A percentile compares a stretch with the other conserved stretches of the same genome.
phyloP scores from a whole-genome alignment of 2,329 filamentous ascomycete species.

The Zarea fungicola region DNA sequence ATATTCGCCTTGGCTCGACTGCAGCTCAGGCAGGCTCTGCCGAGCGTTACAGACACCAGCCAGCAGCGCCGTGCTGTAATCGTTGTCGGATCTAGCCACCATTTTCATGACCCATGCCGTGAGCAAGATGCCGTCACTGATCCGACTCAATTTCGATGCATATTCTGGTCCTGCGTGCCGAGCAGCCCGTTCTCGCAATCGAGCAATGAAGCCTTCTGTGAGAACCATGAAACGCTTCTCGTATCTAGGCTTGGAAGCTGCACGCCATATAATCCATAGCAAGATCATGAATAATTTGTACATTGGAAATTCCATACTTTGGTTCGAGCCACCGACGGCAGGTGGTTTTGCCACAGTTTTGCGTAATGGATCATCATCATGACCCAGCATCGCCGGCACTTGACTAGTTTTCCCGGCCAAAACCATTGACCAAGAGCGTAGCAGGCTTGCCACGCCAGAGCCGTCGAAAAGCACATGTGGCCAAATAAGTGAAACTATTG shows the following conservation, averaged over 20 bases:
- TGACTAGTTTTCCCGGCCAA: neutral
- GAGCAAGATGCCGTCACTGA: neutral
- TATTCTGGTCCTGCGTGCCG: neutral
- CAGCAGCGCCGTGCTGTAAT: neutral
- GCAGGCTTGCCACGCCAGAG: neutral
- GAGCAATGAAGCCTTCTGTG: neutral
- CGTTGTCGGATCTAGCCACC: neutral
- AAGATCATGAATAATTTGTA: neutral
- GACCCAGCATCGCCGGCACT: neutral
- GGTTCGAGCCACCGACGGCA: neutral
- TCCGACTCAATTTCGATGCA: neutral
- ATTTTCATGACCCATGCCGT: neutral
- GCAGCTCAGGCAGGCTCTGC: neutral
- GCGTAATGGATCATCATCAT: neutral
- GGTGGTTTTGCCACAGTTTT: neutral
- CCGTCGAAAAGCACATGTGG: neutral
- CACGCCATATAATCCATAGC: neutral
- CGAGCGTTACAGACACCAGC: neutral
- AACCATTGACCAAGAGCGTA: neutral
- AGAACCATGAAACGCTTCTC: neutral
- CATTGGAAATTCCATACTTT: neutral
- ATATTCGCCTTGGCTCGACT: neutral
- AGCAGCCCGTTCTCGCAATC: neutral
- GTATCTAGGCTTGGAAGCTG: neutral
- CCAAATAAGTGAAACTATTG: neutral